phyloP scores from a whole-genome alignment of 495 filamentous ascomycete species.

The Cercophora samala region DNA sequence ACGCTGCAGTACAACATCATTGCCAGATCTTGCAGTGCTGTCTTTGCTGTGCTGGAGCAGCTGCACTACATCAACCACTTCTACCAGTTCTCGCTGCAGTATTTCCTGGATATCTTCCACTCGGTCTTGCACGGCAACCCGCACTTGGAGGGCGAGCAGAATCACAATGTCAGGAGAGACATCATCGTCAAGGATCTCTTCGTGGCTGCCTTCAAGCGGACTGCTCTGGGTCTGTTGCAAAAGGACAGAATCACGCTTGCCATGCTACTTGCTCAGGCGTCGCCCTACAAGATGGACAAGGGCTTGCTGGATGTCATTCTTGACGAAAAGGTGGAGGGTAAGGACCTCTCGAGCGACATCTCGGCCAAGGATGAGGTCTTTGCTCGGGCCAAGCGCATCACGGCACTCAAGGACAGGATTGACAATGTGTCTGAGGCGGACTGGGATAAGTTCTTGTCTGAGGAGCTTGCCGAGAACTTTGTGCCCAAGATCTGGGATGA shows the following conservation, averaged over 20 bases:
- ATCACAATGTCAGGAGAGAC: conserved; percentile 73
- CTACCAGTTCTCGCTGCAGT: conserved; percentile 98
- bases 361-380: conserved; percentile 68
- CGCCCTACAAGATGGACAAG: conserved; percentile 92
- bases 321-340: conserved; percentile 69
- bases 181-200: conserved; percentile 88
- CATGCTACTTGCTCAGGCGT: conserved; percentile 92
- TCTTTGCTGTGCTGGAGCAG: conserved; percentile 94
- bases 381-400: conserved; percentile 60
- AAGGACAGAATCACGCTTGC: conserved; percentile 92
- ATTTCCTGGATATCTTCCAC: conserved; percentile 96
- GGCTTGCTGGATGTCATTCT: conserved; percentile 79
- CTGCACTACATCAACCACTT: conserved; percentile 98
- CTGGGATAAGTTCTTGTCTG: conserved; percentile 77
- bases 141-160: conserved; percentile 64
- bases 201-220: conserved; percentile 85
- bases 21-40: conserved; percentile 89
- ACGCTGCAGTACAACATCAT: conserved; percentile 90
- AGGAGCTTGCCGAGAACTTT: conserved; percentile 83
- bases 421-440: conserved; percentile 55
- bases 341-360: conserved; percentile 69
- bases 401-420: conserved; percentile 71
- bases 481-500: conserved; percentile 78
- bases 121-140: conserved; percentile 82
- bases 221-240: conserved; percentile 86